phyloP scores from a whole-genome alignment of 345 rosid genomes.

The Aegle marmelos region DNA sequence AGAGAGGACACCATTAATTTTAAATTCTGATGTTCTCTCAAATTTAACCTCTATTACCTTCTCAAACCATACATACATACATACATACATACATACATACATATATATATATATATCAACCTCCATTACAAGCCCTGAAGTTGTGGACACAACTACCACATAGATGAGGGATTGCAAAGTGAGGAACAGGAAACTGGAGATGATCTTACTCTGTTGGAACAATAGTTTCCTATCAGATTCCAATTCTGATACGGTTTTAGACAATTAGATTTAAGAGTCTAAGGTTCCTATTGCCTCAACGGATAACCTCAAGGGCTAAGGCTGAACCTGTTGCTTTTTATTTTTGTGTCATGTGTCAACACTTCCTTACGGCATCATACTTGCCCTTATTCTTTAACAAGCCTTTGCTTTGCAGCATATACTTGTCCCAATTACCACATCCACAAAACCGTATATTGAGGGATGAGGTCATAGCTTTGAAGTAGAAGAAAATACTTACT shows the following conservation, averaged over 20 bases:
- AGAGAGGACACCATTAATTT: background rate
- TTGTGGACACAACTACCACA: background rate
- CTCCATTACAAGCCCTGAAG: background rate
- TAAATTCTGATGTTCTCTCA: background rate
- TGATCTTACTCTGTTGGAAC: background rate
- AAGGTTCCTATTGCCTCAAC: background rate
- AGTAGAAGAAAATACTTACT: slow-evolving; percentile 24
- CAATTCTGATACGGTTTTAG: background rate
- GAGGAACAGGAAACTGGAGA: background rate
- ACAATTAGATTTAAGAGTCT: background rate
- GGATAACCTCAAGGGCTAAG: background rate
- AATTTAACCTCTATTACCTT: background rate
- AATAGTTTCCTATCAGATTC: background rate
- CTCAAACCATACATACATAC: no score
- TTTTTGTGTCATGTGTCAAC: background rate
- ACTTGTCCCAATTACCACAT: background rate
- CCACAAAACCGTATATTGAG: background rate
- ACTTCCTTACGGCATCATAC: background rate
- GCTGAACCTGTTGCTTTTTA: background rate
- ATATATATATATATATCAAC: no score
- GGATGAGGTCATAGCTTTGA: background rate
- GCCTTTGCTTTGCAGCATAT: background rate
- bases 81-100: no score
- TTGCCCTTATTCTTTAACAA: background rate
- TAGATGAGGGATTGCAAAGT: background rate